These are phyloP conservation scores for Aristolochia contorta DNA, from an alignment of 164 flowering plant species.

Conservation along the genomic window DNA sequence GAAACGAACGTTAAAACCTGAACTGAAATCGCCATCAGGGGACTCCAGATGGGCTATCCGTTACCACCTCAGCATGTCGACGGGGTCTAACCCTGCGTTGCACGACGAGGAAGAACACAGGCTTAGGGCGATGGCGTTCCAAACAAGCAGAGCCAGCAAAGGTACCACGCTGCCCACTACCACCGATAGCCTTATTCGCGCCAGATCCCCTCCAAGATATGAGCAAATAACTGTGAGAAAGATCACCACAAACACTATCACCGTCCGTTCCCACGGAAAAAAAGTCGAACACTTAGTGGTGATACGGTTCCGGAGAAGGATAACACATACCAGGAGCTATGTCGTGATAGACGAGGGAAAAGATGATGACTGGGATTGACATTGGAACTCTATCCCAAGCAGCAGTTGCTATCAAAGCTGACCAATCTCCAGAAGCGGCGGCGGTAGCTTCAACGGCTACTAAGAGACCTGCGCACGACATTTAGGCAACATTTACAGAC, in stretches of 20 bases:
- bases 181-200: slow-evolving; percentile 44
- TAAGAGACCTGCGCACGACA: slow-evolving; percentile 39
- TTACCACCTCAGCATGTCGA: slow-evolving; percentile 62
- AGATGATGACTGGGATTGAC: slow-evolving; percentile 61
- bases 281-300: not conserved
- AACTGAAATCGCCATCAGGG: too few relatives aligned
- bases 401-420: slow-evolving; percentile 32
- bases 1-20: not conserved
- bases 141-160: slow-evolving; percentile 48
- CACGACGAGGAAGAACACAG: slow-evolving; percentile 24
- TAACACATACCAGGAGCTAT: slow-evolving; percentile 42
- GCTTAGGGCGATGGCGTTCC: slow-evolving; percentile 65
- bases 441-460: slow-evolving; percentile 45
- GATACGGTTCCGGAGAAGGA: not conserved
- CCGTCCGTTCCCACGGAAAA: not conserved
- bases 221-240: slow-evolving; percentile 60
- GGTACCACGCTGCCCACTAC: slow-evolving; percentile 62
- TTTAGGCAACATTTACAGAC: not conserved
- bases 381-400: slow-evolving; percentile 57
- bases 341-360: slow-evolving; percentile 70
- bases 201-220: slow-evolving; percentile 57
- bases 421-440: slow-evolving; percentile 54
- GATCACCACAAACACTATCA: not conserved
- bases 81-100: slow-evolving; percentile 40
- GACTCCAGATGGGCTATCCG: too few relatives aligned